These are phyloP conservation scores for Neophaeococcomyces aloes DNA, from an alignment of 2,329 filamentous ascomycete species.

Conservation along the genomic window DNA sequence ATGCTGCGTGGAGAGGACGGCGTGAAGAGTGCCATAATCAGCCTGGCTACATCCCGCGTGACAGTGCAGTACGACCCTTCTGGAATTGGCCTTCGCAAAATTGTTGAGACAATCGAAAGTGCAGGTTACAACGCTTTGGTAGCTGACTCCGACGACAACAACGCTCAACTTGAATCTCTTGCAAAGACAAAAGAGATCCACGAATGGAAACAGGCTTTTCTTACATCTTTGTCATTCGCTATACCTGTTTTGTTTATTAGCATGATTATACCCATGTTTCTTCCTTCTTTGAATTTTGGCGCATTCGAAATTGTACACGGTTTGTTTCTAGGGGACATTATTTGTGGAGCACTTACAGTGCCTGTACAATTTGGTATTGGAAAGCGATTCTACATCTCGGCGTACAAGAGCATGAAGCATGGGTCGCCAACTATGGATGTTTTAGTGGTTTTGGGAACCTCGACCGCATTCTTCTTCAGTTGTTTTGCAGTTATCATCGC, in stretches of 20 bases:
- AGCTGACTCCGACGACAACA: conserved; percentile 87
- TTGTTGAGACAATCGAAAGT: conserved; percentile 75
- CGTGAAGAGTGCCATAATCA: conserved; percentile 62
- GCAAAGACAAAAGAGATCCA: conserved; percentile 94
- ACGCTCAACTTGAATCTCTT: conserved; percentile 88
- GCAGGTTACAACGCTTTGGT: conserved; percentile 80
- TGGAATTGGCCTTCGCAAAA: conserved; percentile 63
- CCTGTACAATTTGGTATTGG: conserved; percentile 96
- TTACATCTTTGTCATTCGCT: conserved; percentile 66
- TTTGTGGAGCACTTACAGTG: conserved; percentile 74
- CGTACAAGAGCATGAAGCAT: conserved; percentile 88
- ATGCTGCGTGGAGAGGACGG: conserved; percentile 56
- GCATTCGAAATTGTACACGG: conserved; percentile 55
- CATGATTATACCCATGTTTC: conserved; percentile 87
- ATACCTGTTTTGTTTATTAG: conserved; percentile 82
- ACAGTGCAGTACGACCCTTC: conserved; percentile 62
- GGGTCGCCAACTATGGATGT: conserved; percentile 95
- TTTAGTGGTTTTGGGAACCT: conserved; percentile 84
- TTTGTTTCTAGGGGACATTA: conserved; percentile 75
- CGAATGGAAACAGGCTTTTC: conserved; percentile 79
- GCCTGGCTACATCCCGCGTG: conserved; percentile 61
- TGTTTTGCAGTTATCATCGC: conserved; percentile 77
- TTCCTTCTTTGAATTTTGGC: conserved; percentile 69
- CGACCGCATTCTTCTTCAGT: conserved; percentile 93
- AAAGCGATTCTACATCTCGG: conserved; percentile 82